Percentiles rank a stretch among this genome's conserved stretches.
Conservation (phyloP, 768 basidiomycete species). For the Leccinellum albellum region DNA sequence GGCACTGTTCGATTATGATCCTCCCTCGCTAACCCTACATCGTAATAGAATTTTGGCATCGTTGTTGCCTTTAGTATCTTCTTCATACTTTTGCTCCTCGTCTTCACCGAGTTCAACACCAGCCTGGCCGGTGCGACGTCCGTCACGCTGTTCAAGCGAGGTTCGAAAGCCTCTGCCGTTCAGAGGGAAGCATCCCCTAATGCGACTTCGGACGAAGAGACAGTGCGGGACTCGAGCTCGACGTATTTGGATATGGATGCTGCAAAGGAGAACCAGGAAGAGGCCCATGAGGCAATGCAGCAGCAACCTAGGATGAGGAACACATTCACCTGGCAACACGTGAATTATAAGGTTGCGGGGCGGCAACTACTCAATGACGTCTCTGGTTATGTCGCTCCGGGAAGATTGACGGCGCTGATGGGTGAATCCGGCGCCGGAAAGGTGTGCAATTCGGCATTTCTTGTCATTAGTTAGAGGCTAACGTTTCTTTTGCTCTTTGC, state of each 20-base stretch:
- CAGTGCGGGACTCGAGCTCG: conserved; percentile 14
- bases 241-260: conserved; percentile 7
- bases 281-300: conserved; percentile 32
- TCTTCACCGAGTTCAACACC: conserved; percentile 56
- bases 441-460: conserved; percentile 11
- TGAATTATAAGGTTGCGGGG: conserved; percentile 64
- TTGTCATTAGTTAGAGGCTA: not conserved
- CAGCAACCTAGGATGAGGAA: conserved; percentile 38
- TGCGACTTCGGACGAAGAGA: conserved; percentile 30
- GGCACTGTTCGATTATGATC: not conserved
- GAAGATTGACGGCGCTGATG: conserved; percentile 77
- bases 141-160: conserved; percentile 66
- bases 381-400: conserved; percentile 77
- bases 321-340: conserved; percentile 77
- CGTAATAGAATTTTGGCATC: conserved; percentile 61
- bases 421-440: conserved; percentile 55
- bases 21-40: not conserved
- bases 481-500: not conserved
- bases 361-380: conserved; percentile 63
- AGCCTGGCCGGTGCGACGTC: conserved; percentile 32
- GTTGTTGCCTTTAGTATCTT: conserved; percentile 57
- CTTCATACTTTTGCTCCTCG: conserved; percentile 53
- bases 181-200: not conserved
- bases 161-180: conserved; percentile 32
- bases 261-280: conserved; percentile 11